Evolutionary conservation across 192 early-diverging fungal species (phyloP).

Genomic region (Coemansia aciculifera): DNA sequence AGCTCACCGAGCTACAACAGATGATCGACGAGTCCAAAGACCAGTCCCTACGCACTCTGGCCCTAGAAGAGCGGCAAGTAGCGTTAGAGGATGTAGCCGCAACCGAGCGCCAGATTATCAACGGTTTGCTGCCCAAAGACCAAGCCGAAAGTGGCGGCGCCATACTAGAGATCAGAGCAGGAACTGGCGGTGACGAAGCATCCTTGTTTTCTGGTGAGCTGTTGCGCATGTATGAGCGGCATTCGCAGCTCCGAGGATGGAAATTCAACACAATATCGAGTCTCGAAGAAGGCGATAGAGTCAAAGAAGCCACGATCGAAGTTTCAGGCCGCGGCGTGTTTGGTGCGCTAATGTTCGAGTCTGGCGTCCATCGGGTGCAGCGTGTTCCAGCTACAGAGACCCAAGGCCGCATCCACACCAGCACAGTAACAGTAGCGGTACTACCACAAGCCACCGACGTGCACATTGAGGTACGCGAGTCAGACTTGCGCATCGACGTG

Average conservation of each 20-base stretch:
- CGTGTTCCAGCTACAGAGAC: constrained; percentile 77
- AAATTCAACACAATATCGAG: constrained; percentile 61
- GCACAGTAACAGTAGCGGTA: constrained; percentile 77
- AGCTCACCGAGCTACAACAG: constrained; percentile 49
- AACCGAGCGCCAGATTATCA: constrained; percentile 60
- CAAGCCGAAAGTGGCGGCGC: constrained; percentile 66
- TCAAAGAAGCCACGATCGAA: constrained; percentile 65
- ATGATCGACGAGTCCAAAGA: constrained; percentile 36
- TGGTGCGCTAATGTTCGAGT: constrained; percentile 75
- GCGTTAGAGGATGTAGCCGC: constrained; percentile 40
- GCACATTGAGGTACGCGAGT: constrained; percentile 65
- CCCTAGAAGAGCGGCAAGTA: constrained; percentile 60
- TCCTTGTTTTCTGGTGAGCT: constrained; percentile 71
- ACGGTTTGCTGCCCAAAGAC: constrained; percentile 66
- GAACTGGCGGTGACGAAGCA: constrained; percentile 79
- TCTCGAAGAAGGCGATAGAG: constrained; percentile 27
- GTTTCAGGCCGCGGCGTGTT: constrained; percentile 73
- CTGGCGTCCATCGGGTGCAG: constrained; percentile 83
- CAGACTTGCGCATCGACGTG: constrained; percentile 69
- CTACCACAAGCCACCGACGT: constrained; percentile 73
- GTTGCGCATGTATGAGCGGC: constrained; percentile 74
- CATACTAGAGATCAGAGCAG: constrained; percentile 74
- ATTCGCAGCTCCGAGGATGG: constrained; percentile 62
- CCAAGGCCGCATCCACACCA: constrained; percentile 76
- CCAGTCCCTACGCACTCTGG: constrained; percentile 55